These are phyloP conservation scores for Apium graveolens DNA, from an alignment of 129 eudicot species.

Conservation along the genomic window DNA sequence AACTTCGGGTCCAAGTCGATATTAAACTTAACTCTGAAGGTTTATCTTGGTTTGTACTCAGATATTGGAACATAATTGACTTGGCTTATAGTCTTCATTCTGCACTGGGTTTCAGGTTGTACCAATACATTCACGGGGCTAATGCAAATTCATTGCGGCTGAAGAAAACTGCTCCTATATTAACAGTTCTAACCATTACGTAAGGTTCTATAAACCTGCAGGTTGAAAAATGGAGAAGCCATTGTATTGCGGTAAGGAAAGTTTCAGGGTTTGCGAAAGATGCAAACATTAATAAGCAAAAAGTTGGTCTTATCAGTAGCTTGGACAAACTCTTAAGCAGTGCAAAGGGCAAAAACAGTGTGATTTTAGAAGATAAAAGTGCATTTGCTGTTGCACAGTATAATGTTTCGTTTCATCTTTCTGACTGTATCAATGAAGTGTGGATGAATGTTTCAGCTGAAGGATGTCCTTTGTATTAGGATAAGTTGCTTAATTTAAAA, in stretches of 20 bases:
- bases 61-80: background rate
- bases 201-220: constrained; percentile 27
- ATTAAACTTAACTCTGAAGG: too few species aligned
- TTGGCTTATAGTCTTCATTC: background rate
- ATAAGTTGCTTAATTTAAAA: background rate
- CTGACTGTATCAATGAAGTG: constrained; percentile 34
- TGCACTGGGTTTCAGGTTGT: constrained; percentile 19
- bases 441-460: constrained; percentile 27
- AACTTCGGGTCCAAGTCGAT: too few species aligned
- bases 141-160: constrained; percentile 22
- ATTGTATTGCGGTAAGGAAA: constrained; percentile 28
- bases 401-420: constrained; percentile 24
- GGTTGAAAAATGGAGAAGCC: constrained; percentile 19
- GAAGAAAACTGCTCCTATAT: constrained; percentile 23
- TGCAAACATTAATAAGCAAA: constrained; percentile 19
- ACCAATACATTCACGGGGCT: constrained; percentile 41
- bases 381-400: constrained; percentile 32
- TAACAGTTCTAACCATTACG: constrained; percentile 21
- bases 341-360: constrained; percentile 11
- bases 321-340: constrained; percentile 12
- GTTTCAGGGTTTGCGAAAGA: constrained; percentile 42
- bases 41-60: background rate
- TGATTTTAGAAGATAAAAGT: constrained; percentile 15
- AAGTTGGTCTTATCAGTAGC: constrained; percentile 12
- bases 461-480: constrained; percentile 10